Base-by-base conservation (phyloP, 108 stramenopile species). In the Epithemia pelagica region DNA sequence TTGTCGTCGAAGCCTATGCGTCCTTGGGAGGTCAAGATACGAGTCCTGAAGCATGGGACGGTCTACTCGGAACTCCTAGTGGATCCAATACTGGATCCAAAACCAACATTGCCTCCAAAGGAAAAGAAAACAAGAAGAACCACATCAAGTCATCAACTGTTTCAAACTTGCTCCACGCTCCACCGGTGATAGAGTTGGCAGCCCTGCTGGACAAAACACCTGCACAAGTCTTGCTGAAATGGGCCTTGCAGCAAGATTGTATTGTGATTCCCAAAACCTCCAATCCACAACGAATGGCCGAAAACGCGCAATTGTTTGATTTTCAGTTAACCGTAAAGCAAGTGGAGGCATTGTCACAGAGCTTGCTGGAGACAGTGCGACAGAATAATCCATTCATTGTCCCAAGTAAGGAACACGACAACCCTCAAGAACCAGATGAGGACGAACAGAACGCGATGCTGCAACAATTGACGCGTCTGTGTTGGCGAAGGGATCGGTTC, bases 21-120 rank as follows among this genome's bases (percentile, higher is more conserved):
- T 76, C 88, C 25, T 63, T 95, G 46, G 91, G 91, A 2, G 87
- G 91, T 28, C 91, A 88, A 66, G 91, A 91, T 72, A 74, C 73
- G 19, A 74, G 76, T 0, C 75, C 76, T 46, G 55, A 67, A 5
- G 68, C 64, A 31, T 91, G 87, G 87, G 78, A 71, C 28, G 63
- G 52, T 22, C 54, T 91, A 23, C 33, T 58, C 27, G 58, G 62
- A 33, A 27, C 26, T n/a, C n/a, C 28, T 18, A 7, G 7, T 32
- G n/a, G 55, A 24, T 66, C n/a, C n/a, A 15, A 55, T 1, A 21
- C 15, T 20, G 25, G 24, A 19, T n/a, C 28, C 21, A 28, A 30
- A 59, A 31, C 10, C 30, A 68, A 29, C 32, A 68, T 26, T 19
- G 58, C 27, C 32, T 28, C 24, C 1, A 23, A 20, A 22, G 20